Base-by-base conservation (phyloP, 164 flowering plant genomes). In the Warburgia ugandensis region DNA sequence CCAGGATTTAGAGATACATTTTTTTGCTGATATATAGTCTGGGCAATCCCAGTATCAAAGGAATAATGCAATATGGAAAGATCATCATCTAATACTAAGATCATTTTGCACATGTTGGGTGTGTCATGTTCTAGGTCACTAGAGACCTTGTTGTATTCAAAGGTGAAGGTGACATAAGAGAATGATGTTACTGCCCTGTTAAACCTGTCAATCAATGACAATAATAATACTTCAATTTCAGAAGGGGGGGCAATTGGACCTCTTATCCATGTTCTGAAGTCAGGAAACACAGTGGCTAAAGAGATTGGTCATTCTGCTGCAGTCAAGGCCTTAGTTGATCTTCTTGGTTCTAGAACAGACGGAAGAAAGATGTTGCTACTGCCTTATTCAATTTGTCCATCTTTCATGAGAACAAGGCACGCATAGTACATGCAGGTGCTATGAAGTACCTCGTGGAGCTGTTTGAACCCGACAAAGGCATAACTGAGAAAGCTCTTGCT, bases 361-460 rank as follows among this genome's bases (percentile, higher is more conserved):
- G 99, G 32, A 88, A 84, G 72, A 92, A 92, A 64, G 99, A 92
- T 65, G 94, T 97, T 26, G 87, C 94, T 14, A 80, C 95, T 38
- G 97, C 99, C 30, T 74, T 92, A 64, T 92, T 86, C 65, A 92
- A 84, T 62, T 56, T 92, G 23, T 92, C 99, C 5, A 84, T 92
- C 43, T 76, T 69, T 60, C 94, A 88, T 50, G 96, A 84, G 56
- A 92, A 92, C 66, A 92, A 84, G 73, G 87, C 85, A 39, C 79
- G 92, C 0, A 86, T 92, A 60, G 81, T 92, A 41, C 87, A 86
- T 63, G 91, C 95, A 1, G 95, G 97, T 14, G 95, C 97, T 1
- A 87, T 86, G 56, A 86, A 76, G 72, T 56, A 67, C 68, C 87
- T 88, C 23, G 72, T 88, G 27, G 77, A 65, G 58, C 63, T 86